A percentile compares a stretch with the other conserved stretches of the same genome.
Evolutionary conservation across 2,329 filamentous ascomycete genomes (phyloP).

Genomic region (Alternaria arbusti): DNA sequence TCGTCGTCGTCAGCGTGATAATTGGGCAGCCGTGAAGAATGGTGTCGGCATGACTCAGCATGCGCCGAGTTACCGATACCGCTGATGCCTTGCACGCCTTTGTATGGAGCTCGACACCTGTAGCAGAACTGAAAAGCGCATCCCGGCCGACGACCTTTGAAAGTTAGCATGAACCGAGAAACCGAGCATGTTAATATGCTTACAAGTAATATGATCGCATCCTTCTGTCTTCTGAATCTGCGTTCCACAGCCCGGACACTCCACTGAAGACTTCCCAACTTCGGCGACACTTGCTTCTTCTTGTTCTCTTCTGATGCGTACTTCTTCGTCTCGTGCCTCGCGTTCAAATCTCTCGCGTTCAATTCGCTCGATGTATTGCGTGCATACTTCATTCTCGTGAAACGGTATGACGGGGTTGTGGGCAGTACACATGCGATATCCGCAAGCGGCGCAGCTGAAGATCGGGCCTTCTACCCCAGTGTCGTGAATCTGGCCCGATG

Average conservation of each 20-base stretch:
- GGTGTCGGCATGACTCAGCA: too few species aligned
- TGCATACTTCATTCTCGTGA: slow-evolving; percentile 7
- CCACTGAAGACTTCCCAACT: background rate
- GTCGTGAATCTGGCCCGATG: slow-evolving; percentile 5
- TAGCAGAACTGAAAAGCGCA: too few species aligned
- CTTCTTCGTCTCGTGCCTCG: background rate
- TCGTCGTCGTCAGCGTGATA: too few species aligned
- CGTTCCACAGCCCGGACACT: background rate
- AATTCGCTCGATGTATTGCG: background rate
- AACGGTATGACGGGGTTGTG: background rate
- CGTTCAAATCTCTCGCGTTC: background rate
- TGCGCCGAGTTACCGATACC: too few species aligned
- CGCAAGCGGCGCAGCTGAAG: slow-evolving; percentile 2
- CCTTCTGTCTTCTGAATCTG: background rate
- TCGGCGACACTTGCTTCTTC: background rate
- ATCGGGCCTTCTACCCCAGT: background rate
- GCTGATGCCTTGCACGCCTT: too few species aligned
- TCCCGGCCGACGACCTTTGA: too few species aligned
- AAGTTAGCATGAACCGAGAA: too few species aligned
- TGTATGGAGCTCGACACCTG: too few species aligned
- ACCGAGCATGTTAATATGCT: background rate
- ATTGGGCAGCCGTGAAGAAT: too few species aligned
- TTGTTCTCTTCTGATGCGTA: background rate
- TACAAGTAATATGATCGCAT: slow-evolving; percentile 7
- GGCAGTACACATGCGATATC: background rate